These are phyloP conservation scores for Ambrosiella beaveri DNA, from an alignment of 2,329 filamentous ascomycete species.

Conservation along the genomic window DNA sequence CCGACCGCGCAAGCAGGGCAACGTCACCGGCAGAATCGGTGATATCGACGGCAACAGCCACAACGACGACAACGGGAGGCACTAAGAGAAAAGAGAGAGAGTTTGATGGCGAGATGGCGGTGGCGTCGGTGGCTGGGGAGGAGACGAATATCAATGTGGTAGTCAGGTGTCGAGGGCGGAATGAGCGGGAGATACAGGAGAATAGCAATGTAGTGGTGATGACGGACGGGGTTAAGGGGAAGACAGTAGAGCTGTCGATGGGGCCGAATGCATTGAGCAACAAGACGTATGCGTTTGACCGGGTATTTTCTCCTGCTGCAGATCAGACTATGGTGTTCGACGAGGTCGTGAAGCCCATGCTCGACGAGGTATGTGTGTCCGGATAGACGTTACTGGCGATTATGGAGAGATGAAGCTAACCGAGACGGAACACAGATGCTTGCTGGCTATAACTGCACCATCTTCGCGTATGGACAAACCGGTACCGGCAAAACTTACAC, in stretches of 20 bases:
- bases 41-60: conserved; percentile 27
- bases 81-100: conserved; percentile 74
- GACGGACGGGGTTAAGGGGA: conserved; percentile 77
- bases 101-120: conserved; percentile 42
- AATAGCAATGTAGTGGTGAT: conserved; percentile 86
- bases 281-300: conserved; percentile 93
- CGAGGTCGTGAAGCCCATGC: conserved; percentile 79
- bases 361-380: conserved; percentile 57
- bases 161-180: conserved; percentile 82
- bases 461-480: conserved; percentile 96
- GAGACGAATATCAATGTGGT: conserved; percentile 98
- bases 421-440: conserved; percentile 47
- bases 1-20: conserved; percentile 22
- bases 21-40: conserved; percentile 57
- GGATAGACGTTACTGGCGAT: neutral
- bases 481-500: conserved; percentile 98
- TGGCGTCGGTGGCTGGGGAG: conserved; percentile 36
- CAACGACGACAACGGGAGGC: conserved; percentile 30
- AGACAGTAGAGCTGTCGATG: conserved; percentile 73
- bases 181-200: conserved; percentile 79
- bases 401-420: neutral
- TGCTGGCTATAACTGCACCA: conserved; percentile 89
- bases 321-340: conserved; percentile 92
- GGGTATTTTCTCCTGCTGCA: conserved; percentile 86
- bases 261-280: conserved; percentile 83